These are phyloP conservation scores for Styphnolobium japonicum DNA, from an alignment of 306 rosid genomes.

Conservation along the genomic window DNA sequence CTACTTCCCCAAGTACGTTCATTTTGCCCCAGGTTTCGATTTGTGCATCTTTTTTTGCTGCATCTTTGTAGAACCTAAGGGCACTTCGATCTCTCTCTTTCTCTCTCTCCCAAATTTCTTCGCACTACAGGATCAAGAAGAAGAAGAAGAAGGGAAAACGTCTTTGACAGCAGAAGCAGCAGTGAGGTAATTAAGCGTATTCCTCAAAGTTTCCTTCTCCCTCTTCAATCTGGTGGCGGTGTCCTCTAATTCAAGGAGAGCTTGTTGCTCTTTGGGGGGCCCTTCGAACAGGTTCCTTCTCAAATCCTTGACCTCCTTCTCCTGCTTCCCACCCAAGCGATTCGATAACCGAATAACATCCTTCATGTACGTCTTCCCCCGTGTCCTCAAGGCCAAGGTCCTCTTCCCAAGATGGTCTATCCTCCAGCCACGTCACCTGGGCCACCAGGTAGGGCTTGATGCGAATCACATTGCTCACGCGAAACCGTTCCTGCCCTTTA, in stretches of 20 bases:
- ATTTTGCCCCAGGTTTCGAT: too few species aligned
- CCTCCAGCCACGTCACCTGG: slow-evolving; percentile 91
- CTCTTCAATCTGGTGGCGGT: slow-evolving; percentile 75
- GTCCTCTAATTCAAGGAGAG: slow-evolving; percentile 91
- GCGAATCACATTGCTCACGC: slow-evolving; percentile 66
- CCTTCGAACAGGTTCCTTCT: slow-evolving; percentile 88
- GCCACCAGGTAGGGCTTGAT: slow-evolving; percentile 91
- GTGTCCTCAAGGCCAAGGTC: slow-evolving; percentile 65
- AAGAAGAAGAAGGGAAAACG: slow-evolving; percentile 72
- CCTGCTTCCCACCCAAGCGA: slow-evolving; percentile 85
- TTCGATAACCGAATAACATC: slow-evolving; percentile 92
- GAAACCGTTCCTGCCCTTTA: slow-evolving; percentile 94
- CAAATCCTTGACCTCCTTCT: slow-evolving; percentile 91
- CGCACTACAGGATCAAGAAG: too few species aligned
- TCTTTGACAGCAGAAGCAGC: slow-evolving; percentile 99
- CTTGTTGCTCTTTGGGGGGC: slow-evolving; percentile 97
- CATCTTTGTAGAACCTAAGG: too few species aligned
- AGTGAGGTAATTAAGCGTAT: slow-evolving; percentile 89
- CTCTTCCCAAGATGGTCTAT: slow-evolving; percentile 72
- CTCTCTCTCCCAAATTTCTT: too few species aligned
- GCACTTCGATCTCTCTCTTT: too few species aligned
- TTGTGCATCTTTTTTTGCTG: too few species aligned
- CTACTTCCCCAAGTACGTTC: too few species aligned
- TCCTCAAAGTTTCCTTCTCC: slow-evolving; percentile 90
- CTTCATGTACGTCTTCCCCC: slow-evolving; percentile 85